A percentile compares a stretch with the other conserved stretches of the same genome.
Evolutionary conservation across 2,329 filamentous ascomycete genomes (phyloP).

Genomic region (Fusarium sp.): DNA sequence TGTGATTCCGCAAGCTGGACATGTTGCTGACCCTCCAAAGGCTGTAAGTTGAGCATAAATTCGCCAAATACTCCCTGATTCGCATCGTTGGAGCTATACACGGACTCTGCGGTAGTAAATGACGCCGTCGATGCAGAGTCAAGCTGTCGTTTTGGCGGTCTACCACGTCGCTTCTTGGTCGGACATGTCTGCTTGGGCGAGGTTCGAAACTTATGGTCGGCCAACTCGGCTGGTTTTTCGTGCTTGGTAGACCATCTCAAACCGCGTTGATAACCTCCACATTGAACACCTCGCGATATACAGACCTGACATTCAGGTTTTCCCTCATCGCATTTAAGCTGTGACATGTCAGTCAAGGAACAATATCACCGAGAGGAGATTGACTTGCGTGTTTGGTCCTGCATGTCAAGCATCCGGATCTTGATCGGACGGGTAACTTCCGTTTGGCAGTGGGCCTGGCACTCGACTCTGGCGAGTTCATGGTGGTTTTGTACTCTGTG

Average conservation of each 20-base stretch:
- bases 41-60: slow-evolving; percentile 3
- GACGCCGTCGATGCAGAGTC: slow-evolving; percentile 1
- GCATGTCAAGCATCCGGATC: slow-evolving; percentile 33
- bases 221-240: slow-evolving; percentile 22
- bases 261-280: slow-evolving; percentile 37
- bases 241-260: slow-evolving; percentile 41
- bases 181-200: slow-evolving; percentile 1
- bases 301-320: slow-evolving; percentile 39
- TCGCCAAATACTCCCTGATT: slow-evolving; percentile 21
- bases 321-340: slow-evolving; percentile 45
- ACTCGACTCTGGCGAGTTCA: background rate
- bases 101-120: background rate
- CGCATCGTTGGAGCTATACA: background rate
- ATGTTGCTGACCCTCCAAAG: background rate
- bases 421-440: slow-evolving; percentile 20
- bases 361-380: background rate
- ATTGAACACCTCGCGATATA: slow-evolving; percentile 34
- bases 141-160: slow-evolving; percentile 13
- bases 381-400: slow-evolving; percentile 29
- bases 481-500: background rate
- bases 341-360: background rate
- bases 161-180: slow-evolving; percentile 19
- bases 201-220: slow-evolving; percentile 12
- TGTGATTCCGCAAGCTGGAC: background rate
- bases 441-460: background rate